Evolutionary conservation across 768 basidiomycete genomes (phyloP).

Genomic region (Tephrocybe sp.): DNA sequence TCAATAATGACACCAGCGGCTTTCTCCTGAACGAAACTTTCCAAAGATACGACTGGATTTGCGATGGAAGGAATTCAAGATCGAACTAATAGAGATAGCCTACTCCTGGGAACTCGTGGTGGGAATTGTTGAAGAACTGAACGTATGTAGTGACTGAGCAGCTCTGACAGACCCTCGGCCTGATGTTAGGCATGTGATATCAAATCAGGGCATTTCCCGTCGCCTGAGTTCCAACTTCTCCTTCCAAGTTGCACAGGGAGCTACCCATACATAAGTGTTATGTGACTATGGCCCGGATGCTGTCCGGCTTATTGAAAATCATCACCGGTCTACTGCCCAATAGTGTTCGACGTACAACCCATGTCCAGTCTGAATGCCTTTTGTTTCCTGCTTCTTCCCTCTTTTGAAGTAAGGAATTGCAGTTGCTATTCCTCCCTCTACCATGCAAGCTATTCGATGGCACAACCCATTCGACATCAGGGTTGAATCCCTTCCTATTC

Average conservation of each 20-base stretch:
- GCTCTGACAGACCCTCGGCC: too few species aligned
- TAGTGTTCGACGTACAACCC: background rate
- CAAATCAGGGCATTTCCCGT: too few species aligned
- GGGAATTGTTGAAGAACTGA: too few species aligned
- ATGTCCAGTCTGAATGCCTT: background rate
- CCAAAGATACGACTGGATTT: too few species aligned
- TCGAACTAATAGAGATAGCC: too few species aligned
- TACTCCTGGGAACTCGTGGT: too few species aligned
- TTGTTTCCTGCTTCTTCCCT: background rate
- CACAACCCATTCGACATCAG: slow-evolving; percentile 72
- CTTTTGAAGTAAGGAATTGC: background rate
- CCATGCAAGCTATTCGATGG: slow-evolving; percentile 53
- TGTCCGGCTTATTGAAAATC: background rate
- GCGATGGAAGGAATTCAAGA: too few species aligned
- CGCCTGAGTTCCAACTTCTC: too few species aligned
- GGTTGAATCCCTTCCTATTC: slow-evolving; percentile 61
- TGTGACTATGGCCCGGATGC: background rate
- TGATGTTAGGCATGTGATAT: too few species aligned
- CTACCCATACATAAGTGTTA: background rate
- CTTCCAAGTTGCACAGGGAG: background rate
- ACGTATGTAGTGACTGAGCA: too few species aligned
- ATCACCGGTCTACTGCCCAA: background rate
- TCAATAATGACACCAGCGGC: too few species aligned
- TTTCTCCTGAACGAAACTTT: too few species aligned
- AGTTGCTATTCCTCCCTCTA: slow-evolving; percentile 5